phyloP scores from a whole-genome alignment of 208 protist species.

The Trypanosoma mega region DNA sequence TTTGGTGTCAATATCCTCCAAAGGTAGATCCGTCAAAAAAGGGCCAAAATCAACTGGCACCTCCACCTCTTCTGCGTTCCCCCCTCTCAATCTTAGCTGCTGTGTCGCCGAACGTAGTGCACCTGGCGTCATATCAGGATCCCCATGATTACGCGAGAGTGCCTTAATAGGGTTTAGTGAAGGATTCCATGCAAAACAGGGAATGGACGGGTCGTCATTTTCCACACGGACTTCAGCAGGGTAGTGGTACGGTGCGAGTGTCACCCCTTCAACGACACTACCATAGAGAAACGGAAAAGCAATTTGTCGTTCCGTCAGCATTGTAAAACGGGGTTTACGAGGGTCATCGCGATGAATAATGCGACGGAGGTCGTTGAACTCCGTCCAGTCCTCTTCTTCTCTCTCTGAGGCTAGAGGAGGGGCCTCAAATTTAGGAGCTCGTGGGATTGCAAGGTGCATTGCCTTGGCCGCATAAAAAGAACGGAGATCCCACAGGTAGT shows the following conservation, averaged over 20 bases:
- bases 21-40: conserved; percentile 77
- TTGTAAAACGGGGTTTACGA: conserved; percentile 88
- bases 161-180: conserved; percentile 98
- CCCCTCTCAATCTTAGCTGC: conserved; percentile 28
- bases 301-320: conserved; percentile 99
- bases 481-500: conserved; percentile 99
- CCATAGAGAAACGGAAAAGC: conserved; percentile 99
- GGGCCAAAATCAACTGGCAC: conserved; percentile 80
- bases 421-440: conserved; percentile 97
- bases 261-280: conserved; percentile 93
- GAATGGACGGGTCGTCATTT: conserved; percentile 95
- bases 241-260: conserved; percentile 95
- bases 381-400: conserved; percentile 99
- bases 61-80: conserved; percentile 23
- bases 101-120: conserved; percentile 43
- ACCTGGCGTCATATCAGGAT: conserved; percentile 21
- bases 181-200: conserved; percentile 99
- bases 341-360: conserved; percentile 98
- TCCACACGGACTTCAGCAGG: conserved; percentile 91
- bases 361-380: conserved; percentile 99
- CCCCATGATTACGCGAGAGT: conserved; percentile 48
- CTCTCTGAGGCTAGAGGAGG: conserved; percentile 36
- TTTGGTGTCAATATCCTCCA: conserved; percentile 93
- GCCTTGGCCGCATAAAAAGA: conserved; percentile 99
- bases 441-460: conserved; percentile 99